Base-by-base conservation (phyloP, 129 eudicot species). In the Pulicaria dysenterica region DNA sequence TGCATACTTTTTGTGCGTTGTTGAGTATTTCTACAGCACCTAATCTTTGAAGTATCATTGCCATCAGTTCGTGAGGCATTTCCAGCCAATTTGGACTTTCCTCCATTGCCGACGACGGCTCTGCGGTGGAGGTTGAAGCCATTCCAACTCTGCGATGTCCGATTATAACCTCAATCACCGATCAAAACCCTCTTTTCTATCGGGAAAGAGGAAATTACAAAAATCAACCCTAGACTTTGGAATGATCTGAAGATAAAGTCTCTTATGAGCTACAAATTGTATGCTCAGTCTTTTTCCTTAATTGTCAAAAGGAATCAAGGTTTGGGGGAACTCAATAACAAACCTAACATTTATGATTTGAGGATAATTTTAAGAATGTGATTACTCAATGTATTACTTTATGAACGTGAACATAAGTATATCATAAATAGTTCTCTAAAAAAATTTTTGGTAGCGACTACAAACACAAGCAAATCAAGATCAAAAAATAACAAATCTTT, bases 1-100 rank as follows among this genome's bases (percentile, higher is more conserved):
- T 81, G 74, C 96, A 89, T 17, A 81, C 96, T 62, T 47, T 76
- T 70, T 86, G 89, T 6, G 87, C 89, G 56, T 46, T 73, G 62
- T 45, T 61, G 63, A 89, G 89, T 47, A 83, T 70, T 58, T 83
- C 89, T 3, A 89, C 37, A 0, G 84, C 50, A 1, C 84, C 74
- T 17, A 89, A 19, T 40, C 69, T 77, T 19, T 81, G 81, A 43
- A 85, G 81, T 42, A 89, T 85, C n/a, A 50, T 69, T 7, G 83
- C 70, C 63, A 67, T 81, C 43, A 86, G 49, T 45, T 86, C 89
- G 12, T 54, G 65, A 9, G 89, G 96, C 46, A 89, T 69, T 9
- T 89, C 87, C 16, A 83, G 45, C 96, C 96, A 89, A 79, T 86
- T 86, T 15, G 77, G 77, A 11, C 79, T 36, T 69, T 37, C 55